Conservation (phyloP, 257 asterid genomes). For the Plectranthus barbatus region DNA sequence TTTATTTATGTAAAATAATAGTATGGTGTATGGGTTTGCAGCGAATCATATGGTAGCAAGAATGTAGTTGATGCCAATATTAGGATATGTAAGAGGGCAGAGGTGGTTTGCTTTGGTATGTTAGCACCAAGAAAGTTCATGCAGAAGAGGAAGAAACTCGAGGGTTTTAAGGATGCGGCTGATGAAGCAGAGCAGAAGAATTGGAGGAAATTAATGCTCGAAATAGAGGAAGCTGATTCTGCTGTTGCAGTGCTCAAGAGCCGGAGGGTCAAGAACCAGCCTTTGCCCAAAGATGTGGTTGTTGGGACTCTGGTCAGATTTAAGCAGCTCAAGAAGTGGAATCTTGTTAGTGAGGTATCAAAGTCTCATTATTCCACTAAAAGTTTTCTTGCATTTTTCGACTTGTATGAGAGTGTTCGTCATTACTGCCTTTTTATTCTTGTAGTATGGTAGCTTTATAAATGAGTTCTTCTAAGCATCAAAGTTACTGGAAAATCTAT, state of each 20-base stretch:
- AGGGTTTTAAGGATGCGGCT: slow-evolving; percentile 61
- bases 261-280: slow-evolving; percentile 53
- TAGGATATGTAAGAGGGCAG: slow-evolving; percentile 40
- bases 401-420: not conserved
- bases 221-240: slow-evolving; percentile 79
- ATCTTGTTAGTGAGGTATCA: slow-evolving; percentile 84
- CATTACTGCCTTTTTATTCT: not conserved
- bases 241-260: slow-evolving; percentile 63
- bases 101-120: slow-evolving; percentile 83
- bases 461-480: not conserved
- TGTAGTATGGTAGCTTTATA: not conserved
- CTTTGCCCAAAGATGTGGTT: slow-evolving; percentile 69
- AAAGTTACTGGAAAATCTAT: not conserved
- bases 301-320: slow-evolving; percentile 86
- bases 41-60: slow-evolving; percentile 43
- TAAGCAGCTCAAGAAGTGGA: slow-evolving; percentile 97
- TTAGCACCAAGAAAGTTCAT: slow-evolving; percentile 86
- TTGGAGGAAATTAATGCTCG: slow-evolving; percentile 84
- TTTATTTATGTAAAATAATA: not conserved
- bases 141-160: slow-evolving; percentile 84
- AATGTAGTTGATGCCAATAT: slow-evolving; percentile 31
- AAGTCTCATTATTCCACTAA: not conserved
- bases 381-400: not conserved
- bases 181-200: slow-evolving; percentile 79
- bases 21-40: slow-evolving; percentile 22